Base-by-base conservation (phyloP, 2,329 filamentous ascomycete genomes). In the Verticillium dahliae region DNA sequence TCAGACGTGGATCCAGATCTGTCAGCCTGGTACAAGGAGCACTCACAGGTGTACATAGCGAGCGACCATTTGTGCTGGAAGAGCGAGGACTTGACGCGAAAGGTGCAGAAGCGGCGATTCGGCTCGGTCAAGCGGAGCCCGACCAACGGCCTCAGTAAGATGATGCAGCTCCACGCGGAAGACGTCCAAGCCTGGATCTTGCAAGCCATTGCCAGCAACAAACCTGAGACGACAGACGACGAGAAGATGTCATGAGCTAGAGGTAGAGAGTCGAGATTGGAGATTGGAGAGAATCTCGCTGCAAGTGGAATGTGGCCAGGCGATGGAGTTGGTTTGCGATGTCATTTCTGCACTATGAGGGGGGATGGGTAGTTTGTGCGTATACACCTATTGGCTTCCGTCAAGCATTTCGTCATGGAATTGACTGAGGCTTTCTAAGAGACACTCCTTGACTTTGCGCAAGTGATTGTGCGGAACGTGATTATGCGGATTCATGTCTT, bases 1-100 rank as follows among this genome's bases (percentile, higher is more conserved):
- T 90, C 91, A 38, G 92, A 95, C 66, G 84, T 86, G 34, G 90
- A 96, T 62, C 81, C 84, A n/a, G 80, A 82, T 63, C 80, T 93
- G 1, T 89, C 87, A 1, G 80, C 81, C 31, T 98, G 94, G 94
- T 98, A 97, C 75, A 90, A 89, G 70, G 81, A 86, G 67, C 88
- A 92, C 74, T 95, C 91, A 0, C 82, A 85, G 3, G 88, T 97
- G 56, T 96, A 89, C 69, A 90, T 97, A 18, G 85, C 89, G 1
- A 78, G 82, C 33, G 81, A 88, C 62, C 94, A 97, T 72, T 84
- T 85, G 13, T 89, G 91, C 72, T 97, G 92, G 89, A 79, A 74
- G 63, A 85, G 88, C 61, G 80, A 81, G 37, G 85, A 87, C 4
- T 78, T 86, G 22, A 80, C 76, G 1, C 79, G 81, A 64, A 87